These are phyloP conservation scores for Leptomonas pyrrhocoris DNA, from an alignment of 208 protist genomes.

Conservation along the genomic window DNA sequence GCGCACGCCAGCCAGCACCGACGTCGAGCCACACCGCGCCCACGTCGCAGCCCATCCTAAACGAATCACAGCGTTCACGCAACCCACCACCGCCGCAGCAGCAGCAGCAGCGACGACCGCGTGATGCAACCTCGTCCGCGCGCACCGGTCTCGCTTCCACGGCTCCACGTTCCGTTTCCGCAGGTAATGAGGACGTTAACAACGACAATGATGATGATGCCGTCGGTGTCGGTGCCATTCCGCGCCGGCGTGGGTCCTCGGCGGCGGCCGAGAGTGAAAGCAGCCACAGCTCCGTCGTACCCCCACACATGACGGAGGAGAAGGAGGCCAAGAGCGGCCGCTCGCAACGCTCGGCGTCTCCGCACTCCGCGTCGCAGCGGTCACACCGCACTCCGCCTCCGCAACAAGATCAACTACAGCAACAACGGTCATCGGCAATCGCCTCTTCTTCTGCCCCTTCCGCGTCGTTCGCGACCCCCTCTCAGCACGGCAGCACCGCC, in stretches of 20 bases:
- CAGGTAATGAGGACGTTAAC: background rate
- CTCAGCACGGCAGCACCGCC: constrained; percentile 1
- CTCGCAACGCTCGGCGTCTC: background rate
- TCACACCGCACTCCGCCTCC: background rate
- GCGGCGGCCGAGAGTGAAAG: background rate
- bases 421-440: background rate
- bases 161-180: background rate
- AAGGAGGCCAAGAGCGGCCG: background rate
- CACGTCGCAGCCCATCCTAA: background rate
- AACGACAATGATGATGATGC: background rate
- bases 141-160: background rate
- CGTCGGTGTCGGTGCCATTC: background rate
- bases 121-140: background rate
- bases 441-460: background rate
- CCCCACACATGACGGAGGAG: background rate
- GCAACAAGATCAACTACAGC: constrained; percentile 16
- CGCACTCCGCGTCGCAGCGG: background rate
- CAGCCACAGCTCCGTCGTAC: background rate
- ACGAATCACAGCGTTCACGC: constrained; percentile 7
- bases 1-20: constrained; percentile 2
- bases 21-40: background rate
- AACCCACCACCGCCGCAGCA: background rate
- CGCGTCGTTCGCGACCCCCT: background rate
- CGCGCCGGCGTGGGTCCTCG: constrained; percentile 11
- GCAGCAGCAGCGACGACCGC: constrained; percentile 7